Evolutionary conservation across 1,139 yeast genomes (phyloP).

Genomic region (Starmera stellimalicola): DNA sequence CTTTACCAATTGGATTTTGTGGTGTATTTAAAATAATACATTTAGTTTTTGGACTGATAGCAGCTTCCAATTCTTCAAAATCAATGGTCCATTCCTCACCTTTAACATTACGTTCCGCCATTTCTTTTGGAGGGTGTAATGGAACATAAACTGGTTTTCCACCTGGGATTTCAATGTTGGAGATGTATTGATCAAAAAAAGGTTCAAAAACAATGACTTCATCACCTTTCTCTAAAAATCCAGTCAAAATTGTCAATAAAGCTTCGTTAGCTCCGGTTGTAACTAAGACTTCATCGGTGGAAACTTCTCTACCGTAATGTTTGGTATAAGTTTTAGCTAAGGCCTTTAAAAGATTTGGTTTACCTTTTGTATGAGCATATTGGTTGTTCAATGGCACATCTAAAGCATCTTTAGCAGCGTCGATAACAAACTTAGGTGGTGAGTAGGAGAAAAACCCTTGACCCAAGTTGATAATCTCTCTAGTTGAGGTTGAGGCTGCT

Average conservation of each 20-base stretch:
- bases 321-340: conserved; percentile 65
- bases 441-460: conserved; percentile 95
- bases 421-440: conserved; percentile 83
- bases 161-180: conserved; percentile 89
- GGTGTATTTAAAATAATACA: conserved; percentile 87
- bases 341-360: conserved; percentile 62
- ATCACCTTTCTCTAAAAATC: conserved; percentile 77
- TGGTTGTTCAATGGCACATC: conserved; percentile 71
- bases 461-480: conserved; percentile 78
- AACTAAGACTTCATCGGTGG: conserved; percentile 59
- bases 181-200: conserved; percentile 90
- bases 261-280: conserved; percentile 99
- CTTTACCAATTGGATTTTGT: conserved; percentile 93
- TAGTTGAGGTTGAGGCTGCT: conserved; percentile 49
- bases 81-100: conserved; percentile 87
- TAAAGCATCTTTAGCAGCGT: conserved; percentile 74
- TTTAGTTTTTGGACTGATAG: conserved; percentile 69
- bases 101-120: conserved; percentile 50
- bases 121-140: conserved; percentile 73
- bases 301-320: conserved; percentile 50
- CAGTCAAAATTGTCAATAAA: conserved; percentile 75
- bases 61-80: conserved; percentile 61
- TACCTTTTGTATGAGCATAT: conserved; percentile 87
- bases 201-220: conserved; percentile 98
- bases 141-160: conserved; percentile 84